Percentiles rank a stretch among this genome's conserved stretches.
Evolutionary conservation across 768 basidiomycete species (phyloP).

Genomic region (Dioszegia aurantiaca): DNA sequence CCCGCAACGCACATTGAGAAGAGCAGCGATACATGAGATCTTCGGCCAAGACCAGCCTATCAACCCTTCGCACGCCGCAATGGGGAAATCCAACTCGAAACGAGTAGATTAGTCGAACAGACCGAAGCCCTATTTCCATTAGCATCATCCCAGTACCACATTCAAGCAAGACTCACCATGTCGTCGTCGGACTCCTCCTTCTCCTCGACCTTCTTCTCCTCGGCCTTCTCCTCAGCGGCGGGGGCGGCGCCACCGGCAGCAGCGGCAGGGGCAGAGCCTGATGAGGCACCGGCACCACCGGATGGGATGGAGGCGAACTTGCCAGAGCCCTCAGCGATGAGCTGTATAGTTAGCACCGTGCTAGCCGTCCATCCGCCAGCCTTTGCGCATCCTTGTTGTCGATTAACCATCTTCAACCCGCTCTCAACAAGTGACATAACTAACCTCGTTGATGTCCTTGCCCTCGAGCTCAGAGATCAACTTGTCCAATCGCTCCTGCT

Average conservation of each 20-base stretch:
- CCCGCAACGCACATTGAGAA: not conserved
- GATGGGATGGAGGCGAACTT: conserved; percentile 98
- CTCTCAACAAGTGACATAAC: conserved; percentile 37
- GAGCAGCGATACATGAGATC: conserved; percentile 3
- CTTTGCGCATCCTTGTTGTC: not conserved
- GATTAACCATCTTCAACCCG: not conserved
- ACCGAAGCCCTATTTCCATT: conserved; percentile 65
- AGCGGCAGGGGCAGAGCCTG: conserved; percentile 55
- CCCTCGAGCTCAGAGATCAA: conserved; percentile 85
- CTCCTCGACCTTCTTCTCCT: conserved; percentile 69
- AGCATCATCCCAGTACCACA: not conserved
- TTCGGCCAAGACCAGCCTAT: not conserved
- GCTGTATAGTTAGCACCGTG: conserved; percentile 53
- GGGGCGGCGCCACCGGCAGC: conserved; percentile 61
- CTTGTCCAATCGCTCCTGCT: conserved; percentile 72
- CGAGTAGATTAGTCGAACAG: conserved; percentile 75
- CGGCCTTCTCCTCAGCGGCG: conserved; percentile 60
- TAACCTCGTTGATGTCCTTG: conserved; percentile 78
- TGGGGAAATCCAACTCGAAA: conserved; percentile 1
- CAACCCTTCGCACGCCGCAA: conserved; percentile 3
- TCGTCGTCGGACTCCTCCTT: conserved; percentile 94
- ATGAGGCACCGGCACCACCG: conserved; percentile 65
- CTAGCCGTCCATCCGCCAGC: not conserved
- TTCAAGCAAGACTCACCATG: conserved; percentile 60
- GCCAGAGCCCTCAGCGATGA: conserved; percentile 86